These are phyloP conservation scores for Wallacemonas collosoma DNA, from an alignment of 208 protist genomes.

Conservation along the genomic window DNA sequence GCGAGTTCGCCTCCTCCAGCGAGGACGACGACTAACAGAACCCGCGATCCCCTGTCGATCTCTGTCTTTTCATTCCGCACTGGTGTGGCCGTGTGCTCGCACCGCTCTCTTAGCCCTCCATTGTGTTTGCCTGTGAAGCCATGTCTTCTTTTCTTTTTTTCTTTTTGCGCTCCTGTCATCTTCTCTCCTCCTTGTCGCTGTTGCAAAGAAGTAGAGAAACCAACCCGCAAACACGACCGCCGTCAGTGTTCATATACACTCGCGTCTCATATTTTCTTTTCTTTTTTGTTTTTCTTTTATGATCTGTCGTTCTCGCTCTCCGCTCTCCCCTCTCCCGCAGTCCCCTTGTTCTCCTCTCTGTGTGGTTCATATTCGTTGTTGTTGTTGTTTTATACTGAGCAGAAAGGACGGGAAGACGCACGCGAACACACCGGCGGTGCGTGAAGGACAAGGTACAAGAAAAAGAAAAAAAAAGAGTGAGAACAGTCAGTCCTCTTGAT, in stretches of 20 bases:
- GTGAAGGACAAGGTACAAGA: no score
- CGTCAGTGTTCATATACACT: conserved; percentile 15
- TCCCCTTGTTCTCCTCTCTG: not conserved
- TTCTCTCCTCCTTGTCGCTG: not conserved
- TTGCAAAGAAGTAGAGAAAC: conserved; percentile 18
- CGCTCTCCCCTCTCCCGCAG: not conserved
- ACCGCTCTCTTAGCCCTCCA: not conserved
- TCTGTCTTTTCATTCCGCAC: no score
- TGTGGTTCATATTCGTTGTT: not conserved
- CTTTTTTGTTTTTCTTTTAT: conserved; percentile 11
- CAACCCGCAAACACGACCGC: not conserved
- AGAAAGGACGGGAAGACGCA: no score
- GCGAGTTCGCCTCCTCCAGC: conserved; percentile 6
- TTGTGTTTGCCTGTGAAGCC: not conserved
- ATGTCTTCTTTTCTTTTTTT: conserved; percentile 2
- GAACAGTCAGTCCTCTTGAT: not conserved
- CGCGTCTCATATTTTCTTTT: conserved; percentile 17
- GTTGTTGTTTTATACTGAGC: not conserved
- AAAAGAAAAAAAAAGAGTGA: no score
- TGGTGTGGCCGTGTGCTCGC: no score
- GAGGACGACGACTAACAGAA: conserved; percentile 15
- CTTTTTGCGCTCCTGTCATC: not conserved
- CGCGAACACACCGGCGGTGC: no score
- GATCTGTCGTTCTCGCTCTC: not conserved
- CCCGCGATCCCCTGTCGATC: no score